Base-by-base conservation (phyloP, 2,329 filamentous ascomycete species). In the Monilinia vaccinii-corymbosi region DNA sequence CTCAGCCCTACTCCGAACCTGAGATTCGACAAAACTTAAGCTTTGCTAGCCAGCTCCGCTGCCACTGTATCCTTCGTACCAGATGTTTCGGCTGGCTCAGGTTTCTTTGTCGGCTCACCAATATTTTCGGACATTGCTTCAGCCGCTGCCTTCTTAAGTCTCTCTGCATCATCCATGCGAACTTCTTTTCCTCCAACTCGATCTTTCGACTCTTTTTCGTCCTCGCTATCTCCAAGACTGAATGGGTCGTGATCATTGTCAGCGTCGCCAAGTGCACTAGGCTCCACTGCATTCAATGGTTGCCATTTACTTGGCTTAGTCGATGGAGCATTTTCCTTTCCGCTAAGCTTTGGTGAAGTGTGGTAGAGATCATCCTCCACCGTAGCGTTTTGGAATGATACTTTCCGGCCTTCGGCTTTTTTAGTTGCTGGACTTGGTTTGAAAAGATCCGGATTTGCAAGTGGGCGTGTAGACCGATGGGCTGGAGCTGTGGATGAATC, bases 231-330 rank as follows among this genome's bases (percentile, higher is more conserved):
- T 6, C 94, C 94, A 16, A 99, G 81, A 70, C 91, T 97, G 76
- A 99, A 99, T 0, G 94, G 94, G 71, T 99, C 94, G 38, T 59
- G 56, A 9, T 59, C 56, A 68, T 96, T 93, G 67, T 97, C 91
- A 21, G 82, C 81, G 67, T 97, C 91, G 23, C 83, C 82, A 63
- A 96, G 88, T 16, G 93, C 92, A 64, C 83, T 87, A 1, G 92
- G 91, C 65, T 95, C 89, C 16, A 97, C 85, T 0, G 87, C 81
- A 14, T 92, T 91, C 67, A 99, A 77, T 11, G 94, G 93, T 74
- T 99, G 93, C 94, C 94, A 99, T 77, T 99, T 99, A 81, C 92
- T 97, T 49, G 83, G 75, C 76, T 91, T 94, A 65, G 77, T 75
- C n/a, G 77, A 72, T 28, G 75, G 70, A 34, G 72, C 69, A 62